These are phyloP conservation scores for Astathelohania contejeani DNA, from an alignment of 371 early-diverging fungal species.

Conservation along the genomic window DNA sequence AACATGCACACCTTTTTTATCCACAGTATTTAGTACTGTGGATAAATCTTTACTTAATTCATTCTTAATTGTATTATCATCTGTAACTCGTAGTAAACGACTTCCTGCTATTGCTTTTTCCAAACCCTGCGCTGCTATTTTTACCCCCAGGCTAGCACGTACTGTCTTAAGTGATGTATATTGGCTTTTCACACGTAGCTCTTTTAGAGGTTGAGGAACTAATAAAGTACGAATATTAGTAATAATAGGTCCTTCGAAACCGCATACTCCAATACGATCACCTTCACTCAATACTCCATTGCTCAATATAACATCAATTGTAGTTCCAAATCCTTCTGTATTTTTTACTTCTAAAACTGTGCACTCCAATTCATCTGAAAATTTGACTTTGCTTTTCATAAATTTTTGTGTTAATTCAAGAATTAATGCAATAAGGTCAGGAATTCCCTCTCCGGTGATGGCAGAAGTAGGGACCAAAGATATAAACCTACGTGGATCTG, in stretches of 20 bases:
- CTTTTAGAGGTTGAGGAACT: conserved; percentile 93
- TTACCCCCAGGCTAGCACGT: conserved; percentile 90
- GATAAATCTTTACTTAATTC: conserved; percentile 29
- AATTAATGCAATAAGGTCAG: conserved; percentile 80
- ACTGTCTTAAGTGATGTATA: conserved; percentile 87
- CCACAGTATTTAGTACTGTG: conserved; percentile 25
- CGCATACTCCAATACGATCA: conserved; percentile 86
- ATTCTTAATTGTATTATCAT: conserved; percentile 84
- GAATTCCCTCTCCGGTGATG: conserved; percentile 94
- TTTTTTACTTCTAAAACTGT: conserved; percentile 98
- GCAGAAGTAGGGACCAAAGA: conserved; percentile 97
- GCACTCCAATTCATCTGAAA: conserved; percentile 81
- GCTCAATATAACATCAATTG: conserved; percentile 90
- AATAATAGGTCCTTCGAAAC: conserved; percentile 83
- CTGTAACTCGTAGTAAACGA: conserved; percentile 70
- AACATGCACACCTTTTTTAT: conserved; percentile 73
- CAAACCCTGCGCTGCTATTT: conserved; percentile 80
- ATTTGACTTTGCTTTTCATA: conserved; percentile 83
- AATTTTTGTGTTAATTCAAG: conserved; percentile 76
- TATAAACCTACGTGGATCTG: conserved; percentile 76
- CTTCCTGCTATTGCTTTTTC: conserved; percentile 97
- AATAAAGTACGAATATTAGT: conserved; percentile 80
- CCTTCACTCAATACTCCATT: conserved; percentile 91
- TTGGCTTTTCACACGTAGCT: conserved; percentile 64
- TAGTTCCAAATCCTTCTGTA: conserved; percentile 94